Evolutionary conservation across 495 filamentous ascomycete genomes (phyloP).

Genomic region (Hypoxylon lienhwacheense): DNA sequence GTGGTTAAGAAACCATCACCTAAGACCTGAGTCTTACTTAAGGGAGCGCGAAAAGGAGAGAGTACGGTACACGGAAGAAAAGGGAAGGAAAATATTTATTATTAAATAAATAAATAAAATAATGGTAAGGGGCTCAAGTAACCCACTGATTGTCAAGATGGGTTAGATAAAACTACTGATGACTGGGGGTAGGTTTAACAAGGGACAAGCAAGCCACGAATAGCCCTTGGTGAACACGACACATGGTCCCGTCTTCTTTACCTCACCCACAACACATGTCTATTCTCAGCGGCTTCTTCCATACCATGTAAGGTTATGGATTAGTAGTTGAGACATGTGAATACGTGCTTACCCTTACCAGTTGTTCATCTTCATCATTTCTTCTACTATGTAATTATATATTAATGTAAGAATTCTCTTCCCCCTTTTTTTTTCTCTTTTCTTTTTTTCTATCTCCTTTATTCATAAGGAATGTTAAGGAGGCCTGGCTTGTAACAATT

Average conservation of each 20-base stretch:
- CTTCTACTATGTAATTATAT: not conserved
- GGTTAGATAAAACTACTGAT: slow-evolving; percentile 1
- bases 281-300: slow-evolving; percentile 7
- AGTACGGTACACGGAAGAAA: not conserved
- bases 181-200: slow-evolving; percentile 17
- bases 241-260: slow-evolving; percentile 25
- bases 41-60: slow-evolving; percentile 2
- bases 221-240: slow-evolving; percentile 25
- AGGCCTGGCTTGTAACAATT: slow-evolving; percentile 12
- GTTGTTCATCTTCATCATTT: no score
- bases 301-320: no score
- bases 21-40: slow-evolving; percentile 6
- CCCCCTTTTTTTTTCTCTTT: not conserved
- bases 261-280: no score
- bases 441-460: not conserved
- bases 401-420: no score
- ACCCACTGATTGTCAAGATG: slow-evolving; percentile 5
- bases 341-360: no score
- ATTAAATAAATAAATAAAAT: no score
- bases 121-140: slow-evolving; percentile 8
- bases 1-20: slow-evolving; percentile 28
- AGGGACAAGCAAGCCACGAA: slow-evolving; percentile 23
- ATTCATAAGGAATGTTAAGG: not conserved
- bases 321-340: no score
- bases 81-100: no score